These are phyloP conservation scores for Termitomyces heimii DNA, from an alignment of 768 basidiomycete genomes.

Conservation along the genomic window DNA sequence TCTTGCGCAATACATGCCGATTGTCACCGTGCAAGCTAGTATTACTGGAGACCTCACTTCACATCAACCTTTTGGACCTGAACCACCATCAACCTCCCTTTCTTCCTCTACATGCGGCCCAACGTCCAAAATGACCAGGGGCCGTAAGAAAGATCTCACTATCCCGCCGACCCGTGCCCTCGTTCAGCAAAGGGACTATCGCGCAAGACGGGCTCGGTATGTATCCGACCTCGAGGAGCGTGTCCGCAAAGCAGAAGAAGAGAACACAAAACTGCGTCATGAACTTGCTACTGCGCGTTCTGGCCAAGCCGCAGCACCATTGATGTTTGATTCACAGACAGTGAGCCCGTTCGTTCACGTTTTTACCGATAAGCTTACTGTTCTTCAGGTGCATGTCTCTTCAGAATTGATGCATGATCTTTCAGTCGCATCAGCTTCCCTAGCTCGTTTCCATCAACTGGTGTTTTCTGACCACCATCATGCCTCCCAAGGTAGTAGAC, in stretches of 20 bases:
- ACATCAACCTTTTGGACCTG: conserved; percentile 6
- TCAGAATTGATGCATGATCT: conserved; percentile 46
- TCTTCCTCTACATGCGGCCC: conserved; percentile 9
- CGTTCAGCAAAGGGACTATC: conserved; percentile 59
- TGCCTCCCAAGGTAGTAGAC: conserved; percentile 2
- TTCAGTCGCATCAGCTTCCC: conserved; percentile 38
- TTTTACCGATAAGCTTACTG: conserved; percentile 6
- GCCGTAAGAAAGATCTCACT: conserved; percentile 59
- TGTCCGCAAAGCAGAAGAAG: conserved; percentile 45
- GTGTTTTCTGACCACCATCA: conserved; percentile 29
- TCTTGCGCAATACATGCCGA: conserved; percentile 31
- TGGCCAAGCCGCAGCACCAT: conserved; percentile 25
- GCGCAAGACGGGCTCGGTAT: conserved; percentile 54
- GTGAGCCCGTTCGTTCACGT: conserved; percentile 18
- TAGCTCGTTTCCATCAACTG: conserved; percentile 47
- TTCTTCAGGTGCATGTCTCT: conserved; percentile 42
- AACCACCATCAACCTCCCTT: conserved; percentile 8
- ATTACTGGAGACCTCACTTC: conserved; percentile 3
- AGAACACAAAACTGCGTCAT: conserved; percentile 42
- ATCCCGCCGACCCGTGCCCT: conserved; percentile 55
- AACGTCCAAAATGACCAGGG: conserved; percentile 45
- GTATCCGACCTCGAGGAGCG: conserved; percentile 51
- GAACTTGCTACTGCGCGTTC: conserved; percentile 42
- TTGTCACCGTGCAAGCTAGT: conserved; percentile 18
- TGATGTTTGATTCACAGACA: conserved; percentile 22